phyloP scores from a whole-genome alignment of 768 basidiomycete genomes.

The Leccinellum luteum region DNA sequence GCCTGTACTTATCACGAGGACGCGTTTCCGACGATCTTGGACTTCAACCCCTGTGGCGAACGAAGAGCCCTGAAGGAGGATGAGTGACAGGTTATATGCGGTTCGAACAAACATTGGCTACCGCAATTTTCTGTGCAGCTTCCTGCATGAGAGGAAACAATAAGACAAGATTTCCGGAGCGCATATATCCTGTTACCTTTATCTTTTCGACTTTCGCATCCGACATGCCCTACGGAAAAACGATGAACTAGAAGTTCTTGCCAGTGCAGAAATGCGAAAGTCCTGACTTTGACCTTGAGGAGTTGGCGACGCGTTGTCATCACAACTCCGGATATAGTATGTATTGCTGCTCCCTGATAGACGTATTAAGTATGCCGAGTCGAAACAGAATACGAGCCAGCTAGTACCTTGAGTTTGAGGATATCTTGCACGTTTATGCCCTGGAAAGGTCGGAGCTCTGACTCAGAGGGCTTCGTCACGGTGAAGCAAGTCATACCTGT shows the following conservation, averaged over 20 bases:
- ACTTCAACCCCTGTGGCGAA: conserved; percentile 91
- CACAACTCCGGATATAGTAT: conserved; percentile 82
- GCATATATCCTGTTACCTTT: conserved; percentile 51
- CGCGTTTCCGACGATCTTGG: conserved; percentile 80
- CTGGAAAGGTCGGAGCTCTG: conserved; percentile 40
- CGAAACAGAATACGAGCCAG: conserved; percentile 5
- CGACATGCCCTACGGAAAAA: conserved; percentile 72
- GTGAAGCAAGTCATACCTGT: conserved; percentile 48
- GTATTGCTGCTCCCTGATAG: conserved; percentile 68
- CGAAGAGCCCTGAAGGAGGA: conserved; percentile 66
- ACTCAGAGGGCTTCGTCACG: conserved; percentile 5
- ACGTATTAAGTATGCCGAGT: neutral
- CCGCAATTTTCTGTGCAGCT: conserved; percentile 84
- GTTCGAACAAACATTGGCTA: conserved; percentile 23
- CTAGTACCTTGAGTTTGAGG: conserved; percentile 83
- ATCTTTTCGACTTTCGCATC: conserved; percentile 98
- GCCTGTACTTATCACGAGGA: conserved; percentile 85
- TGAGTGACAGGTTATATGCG: neutral
- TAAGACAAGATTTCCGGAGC: neutral
- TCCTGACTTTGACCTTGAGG: conserved; percentile 83
- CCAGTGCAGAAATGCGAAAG: neutral
- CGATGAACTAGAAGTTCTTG: neutral
- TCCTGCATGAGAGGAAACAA: conserved; percentile 54
- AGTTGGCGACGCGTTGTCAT: conserved; percentile 91
- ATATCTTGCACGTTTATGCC: conserved; percentile 97